Percentiles rank a stretch among this genome's conserved stretches.
These are phyloP conservation scores for Margaritispora aquatica DNA, from an alignment of 495 filamentous ascomycete species.

Conservation along the genomic window DNA sequence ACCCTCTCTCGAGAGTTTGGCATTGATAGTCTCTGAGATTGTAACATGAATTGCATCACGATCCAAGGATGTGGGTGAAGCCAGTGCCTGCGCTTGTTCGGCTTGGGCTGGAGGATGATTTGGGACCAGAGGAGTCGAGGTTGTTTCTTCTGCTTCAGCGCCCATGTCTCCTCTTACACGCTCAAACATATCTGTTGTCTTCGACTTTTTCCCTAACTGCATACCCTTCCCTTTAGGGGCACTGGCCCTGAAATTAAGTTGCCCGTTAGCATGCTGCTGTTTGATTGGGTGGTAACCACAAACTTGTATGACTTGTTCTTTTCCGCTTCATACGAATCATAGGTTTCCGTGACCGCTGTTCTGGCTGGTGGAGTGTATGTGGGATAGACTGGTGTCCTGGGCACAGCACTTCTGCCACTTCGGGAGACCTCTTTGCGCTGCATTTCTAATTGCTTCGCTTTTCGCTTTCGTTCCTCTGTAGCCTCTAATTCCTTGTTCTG, in stretches of 20 bases:
- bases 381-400: slow-evolving; percentile 74
- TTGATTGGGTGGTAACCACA: no score
- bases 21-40: slow-evolving; percentile 79
- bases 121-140: slow-evolving; percentile 68
- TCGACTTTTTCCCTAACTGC: slow-evolving; percentile 97
- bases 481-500: slow-evolving; percentile 98
- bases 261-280: no score
- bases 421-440: slow-evolving; percentile 85
- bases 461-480: slow-evolving; percentile 93
- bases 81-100: slow-evolving; percentile 46
- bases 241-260: no score
- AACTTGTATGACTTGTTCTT: slow-evolving; percentile 73
- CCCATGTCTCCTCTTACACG: slow-evolving; percentile 86
- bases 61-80: slow-evolving; percentile 55
- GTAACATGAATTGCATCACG: slow-evolving; percentile 80
- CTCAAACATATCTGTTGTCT: slow-evolving; percentile 94
- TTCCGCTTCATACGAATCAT: slow-evolving; percentile 90
- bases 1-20: slow-evolving; percentile 81
- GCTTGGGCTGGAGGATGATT: slow-evolving; percentile 47
- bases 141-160: slow-evolving; percentile 67
- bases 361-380: slow-evolving; percentile 80
- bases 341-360: slow-evolving; percentile 68
- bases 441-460: slow-evolving; percentile 96
- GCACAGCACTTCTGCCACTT: slow-evolving; percentile 42
- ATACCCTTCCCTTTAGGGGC: slow-evolving; percentile 90